phyloP scores from a whole-genome alignment of 345 rosid genomes.

The Hevea brasiliensis region DNA sequence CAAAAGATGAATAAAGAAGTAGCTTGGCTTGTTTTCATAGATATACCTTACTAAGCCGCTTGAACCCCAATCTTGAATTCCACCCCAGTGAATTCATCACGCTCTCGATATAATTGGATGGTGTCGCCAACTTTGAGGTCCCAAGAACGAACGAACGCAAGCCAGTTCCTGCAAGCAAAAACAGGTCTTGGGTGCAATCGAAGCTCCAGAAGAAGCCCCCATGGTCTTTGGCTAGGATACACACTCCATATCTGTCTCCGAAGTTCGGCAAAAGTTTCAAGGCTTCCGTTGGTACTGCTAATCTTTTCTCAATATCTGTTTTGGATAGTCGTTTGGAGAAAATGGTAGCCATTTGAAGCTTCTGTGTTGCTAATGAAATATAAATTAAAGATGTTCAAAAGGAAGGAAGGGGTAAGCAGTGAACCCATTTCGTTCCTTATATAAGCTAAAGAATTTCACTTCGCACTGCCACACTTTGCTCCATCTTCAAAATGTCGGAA shows the following conservation, averaged over 20 bases:
- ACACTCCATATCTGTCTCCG: background rate
- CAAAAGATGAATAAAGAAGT: too few species aligned
- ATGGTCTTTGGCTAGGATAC: background rate
- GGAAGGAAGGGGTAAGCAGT: too few species aligned
- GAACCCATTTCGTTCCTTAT: too few species aligned
- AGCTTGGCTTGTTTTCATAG: too few species aligned
- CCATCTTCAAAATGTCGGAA: too few species aligned
- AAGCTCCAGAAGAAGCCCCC: background rate
- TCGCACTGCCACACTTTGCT: too few species aligned
- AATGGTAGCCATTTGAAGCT: background rate
- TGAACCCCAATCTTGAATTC: background rate
- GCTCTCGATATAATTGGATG: background rate
- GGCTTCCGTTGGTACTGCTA: background rate
- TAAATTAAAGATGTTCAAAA: too few species aligned
- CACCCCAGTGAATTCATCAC: background rate
- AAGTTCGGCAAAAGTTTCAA: background rate
- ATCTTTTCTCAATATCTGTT: background rate
- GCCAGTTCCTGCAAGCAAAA: background rate
- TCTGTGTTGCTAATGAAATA: too few species aligned
- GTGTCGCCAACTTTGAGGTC: background rate
- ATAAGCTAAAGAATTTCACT: too few species aligned
- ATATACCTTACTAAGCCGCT: too few species aligned
- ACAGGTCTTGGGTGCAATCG: background rate
- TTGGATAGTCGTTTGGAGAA: background rate
- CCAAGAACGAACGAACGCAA: background rate